Conservation (phyloP, 768 basidiomycete species). For the Epithele typhae region DNA sequence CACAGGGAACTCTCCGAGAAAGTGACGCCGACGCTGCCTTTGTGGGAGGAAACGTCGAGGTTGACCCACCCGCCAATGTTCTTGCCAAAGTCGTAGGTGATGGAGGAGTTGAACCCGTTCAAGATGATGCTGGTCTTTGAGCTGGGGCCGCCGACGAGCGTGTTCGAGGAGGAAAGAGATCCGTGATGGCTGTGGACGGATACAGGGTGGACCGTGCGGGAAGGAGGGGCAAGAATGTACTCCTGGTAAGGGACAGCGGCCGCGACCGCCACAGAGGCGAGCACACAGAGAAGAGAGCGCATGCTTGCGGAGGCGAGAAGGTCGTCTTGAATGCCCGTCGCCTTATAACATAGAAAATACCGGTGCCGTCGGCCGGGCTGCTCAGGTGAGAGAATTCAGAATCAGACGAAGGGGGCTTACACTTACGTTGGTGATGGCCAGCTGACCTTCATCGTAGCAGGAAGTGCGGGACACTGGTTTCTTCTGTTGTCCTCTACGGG, state of each 20-base stretch:
- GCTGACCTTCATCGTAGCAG: too few species aligned
- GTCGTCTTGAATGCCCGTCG: too few species aligned
- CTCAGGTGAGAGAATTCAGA: too few species aligned
- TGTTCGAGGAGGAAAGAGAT: not conserved
- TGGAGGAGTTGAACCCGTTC: constrained; percentile 5
- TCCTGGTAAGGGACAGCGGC: constrained; percentile 6
- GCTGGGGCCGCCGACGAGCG: not conserved
- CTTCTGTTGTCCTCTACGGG: too few species aligned
- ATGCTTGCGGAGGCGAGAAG: not conserved
- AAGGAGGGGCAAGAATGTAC: constrained; percentile 13
- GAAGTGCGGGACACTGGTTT: too few species aligned
- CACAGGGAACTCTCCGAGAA: constrained; percentile 14
- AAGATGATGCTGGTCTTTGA: not conserved
- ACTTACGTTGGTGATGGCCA: too few species aligned
- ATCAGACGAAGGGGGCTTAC: too few species aligned
- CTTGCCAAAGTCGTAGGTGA: constrained; percentile 16
- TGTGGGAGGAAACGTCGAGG: constrained; percentile 1
- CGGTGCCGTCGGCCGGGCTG: too few species aligned
- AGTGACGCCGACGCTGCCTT: constrained; percentile 9
- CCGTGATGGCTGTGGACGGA: constrained; percentile 5
- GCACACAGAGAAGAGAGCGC: not conserved
- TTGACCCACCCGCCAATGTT: constrained; percentile 14
- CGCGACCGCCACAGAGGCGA: not conserved
- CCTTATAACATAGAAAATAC: too few species aligned
- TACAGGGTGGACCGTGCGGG: constrained; percentile 9